phyloP scores from a whole-genome alignment of 768 basidiomycete genomes.

The Collybiopsis confluens region DNA sequence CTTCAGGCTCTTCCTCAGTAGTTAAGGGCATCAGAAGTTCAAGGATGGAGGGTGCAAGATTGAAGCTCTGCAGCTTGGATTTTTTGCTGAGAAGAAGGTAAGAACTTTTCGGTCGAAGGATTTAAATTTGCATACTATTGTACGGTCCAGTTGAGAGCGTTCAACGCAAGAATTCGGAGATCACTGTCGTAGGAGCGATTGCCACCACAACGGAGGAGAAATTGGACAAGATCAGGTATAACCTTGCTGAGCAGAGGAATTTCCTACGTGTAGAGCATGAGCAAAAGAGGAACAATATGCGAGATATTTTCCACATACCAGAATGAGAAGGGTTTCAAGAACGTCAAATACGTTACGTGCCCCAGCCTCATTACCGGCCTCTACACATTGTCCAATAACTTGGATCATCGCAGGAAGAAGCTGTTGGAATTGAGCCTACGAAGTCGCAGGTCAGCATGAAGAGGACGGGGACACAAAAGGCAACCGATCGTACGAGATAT shows the following conservation, averaged over 20 bases:
- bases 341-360: constrained; percentile 93
- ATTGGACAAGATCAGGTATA: constrained; percentile 81
- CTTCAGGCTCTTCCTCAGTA: constrained; percentile 90
- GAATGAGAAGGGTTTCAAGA: constrained; percentile 90
- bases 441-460: constrained; percentile 2
- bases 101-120: background rate
- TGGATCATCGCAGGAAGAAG: constrained; percentile 85
- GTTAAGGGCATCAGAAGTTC: constrained; percentile 92
- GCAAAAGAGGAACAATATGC: constrained; percentile 8
- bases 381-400: constrained; percentile 82
- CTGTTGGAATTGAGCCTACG: constrained; percentile 79
- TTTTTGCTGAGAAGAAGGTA: constrained; percentile 69
- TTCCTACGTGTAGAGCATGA: constrained; percentile 49
- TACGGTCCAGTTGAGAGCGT: constrained; percentile 94
- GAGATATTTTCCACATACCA: constrained; percentile 42
- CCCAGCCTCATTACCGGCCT: constrained; percentile 70
- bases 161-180: constrained; percentile 85
- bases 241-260: constrained; percentile 89
- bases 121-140: constrained; percentile 59
- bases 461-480: background rate
- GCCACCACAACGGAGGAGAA: constrained; percentile 80
- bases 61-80: constrained; percentile 84
- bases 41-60: constrained; percentile 80
- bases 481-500: constrained; percentile 71
- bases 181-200: constrained; percentile 74